phyloP scores from a whole-genome alignment of 345 rosid genomes.

The Ricinus communis region DNA sequence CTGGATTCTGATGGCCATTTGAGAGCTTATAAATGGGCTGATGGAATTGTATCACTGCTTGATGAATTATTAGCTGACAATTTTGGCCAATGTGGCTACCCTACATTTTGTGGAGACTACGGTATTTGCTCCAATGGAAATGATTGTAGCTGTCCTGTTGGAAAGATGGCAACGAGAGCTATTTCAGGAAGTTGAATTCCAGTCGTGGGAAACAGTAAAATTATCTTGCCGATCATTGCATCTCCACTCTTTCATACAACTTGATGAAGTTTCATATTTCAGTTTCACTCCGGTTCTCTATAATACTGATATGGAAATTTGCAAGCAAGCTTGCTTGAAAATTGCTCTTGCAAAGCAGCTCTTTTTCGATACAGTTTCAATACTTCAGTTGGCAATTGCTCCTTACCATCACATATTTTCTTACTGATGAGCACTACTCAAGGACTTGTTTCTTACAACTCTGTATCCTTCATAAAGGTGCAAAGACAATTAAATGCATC shows the following conservation, averaged over 20 bases:
- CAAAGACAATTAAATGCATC: conserved; percentile 3
- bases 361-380: neutral
- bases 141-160: conserved; percentile 20
- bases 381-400: conserved; percentile 21
- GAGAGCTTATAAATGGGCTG: conserved; percentile 15
- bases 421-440: conserved; percentile 3
- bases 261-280: too few species aligned
- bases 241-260: too few species aligned
- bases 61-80: conserved; percentile 11
- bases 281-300: too few species aligned
- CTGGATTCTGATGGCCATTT: conserved; percentile 27
- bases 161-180: too few species aligned
- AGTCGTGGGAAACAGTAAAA: too few species aligned
- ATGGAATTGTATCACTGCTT: neutral
- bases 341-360: conserved; percentile 37
- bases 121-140: conserved; percentile 23
- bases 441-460: neutral
- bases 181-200: too few species aligned
- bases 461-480: conserved; percentile 20
- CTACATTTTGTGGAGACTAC: conserved; percentile 21
- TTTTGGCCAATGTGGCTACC: conserved; percentile 20
- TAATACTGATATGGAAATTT: too few species aligned
- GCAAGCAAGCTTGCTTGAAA: neutral
- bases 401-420: conserved; percentile 15
- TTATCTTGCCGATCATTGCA: too few species aligned